Conservation (phyloP, 176 grass and related monocot genomes). For the Oropetium thomaeum region DNA sequence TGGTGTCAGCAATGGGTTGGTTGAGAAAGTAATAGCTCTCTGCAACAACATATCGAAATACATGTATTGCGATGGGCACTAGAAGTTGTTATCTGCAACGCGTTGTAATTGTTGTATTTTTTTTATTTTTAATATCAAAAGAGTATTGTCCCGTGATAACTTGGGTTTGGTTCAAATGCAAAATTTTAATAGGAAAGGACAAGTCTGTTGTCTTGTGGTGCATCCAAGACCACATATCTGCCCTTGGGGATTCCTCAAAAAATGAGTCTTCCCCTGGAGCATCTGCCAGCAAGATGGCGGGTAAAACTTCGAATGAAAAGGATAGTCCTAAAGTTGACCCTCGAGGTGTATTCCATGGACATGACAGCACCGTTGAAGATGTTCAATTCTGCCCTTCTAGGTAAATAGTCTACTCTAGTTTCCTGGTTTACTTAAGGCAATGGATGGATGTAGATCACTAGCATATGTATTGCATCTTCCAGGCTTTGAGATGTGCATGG, state of each 20-base stretch:
- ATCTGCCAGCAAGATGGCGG: constrained; percentile 53
- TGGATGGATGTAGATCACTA: neutral
- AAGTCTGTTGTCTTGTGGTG: constrained; percentile 91
- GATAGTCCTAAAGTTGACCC: constrained; percentile 79
- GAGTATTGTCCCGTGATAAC: constrained; percentile 5
- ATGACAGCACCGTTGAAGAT: constrained; percentile 92
- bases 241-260: constrained; percentile 60
- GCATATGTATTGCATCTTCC: neutral
- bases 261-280: constrained; percentile 42
- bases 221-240: constrained; percentile 85
- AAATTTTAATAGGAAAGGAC: constrained; percentile 66
- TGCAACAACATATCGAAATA: too few relatives aligned
- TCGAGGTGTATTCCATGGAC: constrained; percentile 75
- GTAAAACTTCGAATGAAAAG: constrained; percentile 60
- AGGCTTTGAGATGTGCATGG: neutral
- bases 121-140: neutral
- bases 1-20: neutral
- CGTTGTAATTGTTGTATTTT: neutral
- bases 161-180: constrained; percentile 4
- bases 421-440: constrained; percentile 4
- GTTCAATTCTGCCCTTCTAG: constrained; percentile 93
- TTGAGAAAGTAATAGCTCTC: neutral
- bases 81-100: neutral
- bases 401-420: constrained; percentile 43
- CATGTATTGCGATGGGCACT: too few relatives aligned